Evolutionary conservation across 805 yeast species (phyloP), one percentile per base, ranked within the genome.

Genomic region (Pichia manshurica): DNA sequence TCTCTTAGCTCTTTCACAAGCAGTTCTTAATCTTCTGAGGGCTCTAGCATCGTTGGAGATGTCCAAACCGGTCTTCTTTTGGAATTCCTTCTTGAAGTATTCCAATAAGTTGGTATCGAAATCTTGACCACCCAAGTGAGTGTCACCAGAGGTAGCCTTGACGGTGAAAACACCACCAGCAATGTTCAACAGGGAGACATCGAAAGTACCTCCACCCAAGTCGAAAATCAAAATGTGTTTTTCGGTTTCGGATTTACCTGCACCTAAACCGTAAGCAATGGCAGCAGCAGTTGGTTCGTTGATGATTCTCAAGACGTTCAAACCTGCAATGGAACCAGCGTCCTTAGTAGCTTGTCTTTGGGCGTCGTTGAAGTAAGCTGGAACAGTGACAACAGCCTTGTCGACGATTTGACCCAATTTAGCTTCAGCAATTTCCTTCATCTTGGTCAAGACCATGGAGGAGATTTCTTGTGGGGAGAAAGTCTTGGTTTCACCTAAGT

Each of bases 61-160:
- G 74, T 91, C 97, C 69, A 78, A 74, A 76, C 90, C 90, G 67
- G 90, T 79, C 85, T 91, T 90, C 82, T 89, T 87, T 59, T 66
- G 66, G 88, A 91, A 91, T 69, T 90, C 97, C 64, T 81, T 79
- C 75, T 83, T 81, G 82, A 91, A 91, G 79, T 81, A 87, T 73
- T 82, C 91, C 61, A 90, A 85, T 69, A 91, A 79, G 84, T 90
- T 87, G 79, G 89, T 84, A 77, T 90, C 98, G 73, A 90, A 90
- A 77, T 90, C 98, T 80, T 90, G 96, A 81, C 98, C 98, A 82
- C 98, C 98, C 77, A 90, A 84, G 76, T 90, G 98, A 62, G 98
- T 90, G 78, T 90, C 96, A 87, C 98, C 98, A 64, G 96, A 96
- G 60, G 97, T 89, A 59, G 97, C 89, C 79, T 89, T 89, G 63